Evolutionary conservation across 1,284 basidiomycete species (phyloP).

Genomic region (Sphagnurus paluster): DNA sequence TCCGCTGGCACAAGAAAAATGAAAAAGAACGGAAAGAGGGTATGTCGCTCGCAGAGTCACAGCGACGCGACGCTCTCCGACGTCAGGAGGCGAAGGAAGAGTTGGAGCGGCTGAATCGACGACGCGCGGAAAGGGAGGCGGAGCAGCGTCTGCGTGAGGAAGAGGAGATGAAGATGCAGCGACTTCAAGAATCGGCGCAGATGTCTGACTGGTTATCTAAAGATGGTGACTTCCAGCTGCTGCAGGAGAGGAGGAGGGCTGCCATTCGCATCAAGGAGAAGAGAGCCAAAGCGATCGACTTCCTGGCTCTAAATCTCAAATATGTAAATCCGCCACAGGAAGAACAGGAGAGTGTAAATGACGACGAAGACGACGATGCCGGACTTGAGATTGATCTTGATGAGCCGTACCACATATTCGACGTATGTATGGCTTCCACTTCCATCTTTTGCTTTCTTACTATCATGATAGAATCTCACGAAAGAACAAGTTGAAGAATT

Average conservation of each 20-base stretch:
- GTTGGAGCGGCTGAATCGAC: slow-evolving; percentile 86
- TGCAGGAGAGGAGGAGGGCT: slow-evolving; percentile 90
- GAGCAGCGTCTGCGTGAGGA: slow-evolving; percentile 89
- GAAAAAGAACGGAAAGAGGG: slow-evolving; percentile 95
- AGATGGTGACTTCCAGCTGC: slow-evolving; percentile 96
- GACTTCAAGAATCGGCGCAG: slow-evolving; percentile 90
- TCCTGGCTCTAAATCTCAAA: slow-evolving; percentile 89
- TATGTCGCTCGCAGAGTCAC: slow-evolving; percentile 77
- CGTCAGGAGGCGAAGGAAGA: slow-evolving; percentile 94
- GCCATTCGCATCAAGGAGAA: slow-evolving; percentile 95
- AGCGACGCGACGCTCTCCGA: slow-evolving; percentile 77
- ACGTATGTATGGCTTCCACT: slow-evolving; percentile 53
- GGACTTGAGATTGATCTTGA: slow-evolving; percentile 97
- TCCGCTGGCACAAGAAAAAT: slow-evolving; percentile 98
- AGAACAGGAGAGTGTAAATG: slow-evolving; percentile 68
- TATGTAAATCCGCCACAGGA: slow-evolving; percentile 75
- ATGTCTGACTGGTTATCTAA: slow-evolving; percentile 99
- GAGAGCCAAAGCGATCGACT: slow-evolving; percentile 94
- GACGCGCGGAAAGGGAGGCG: slow-evolving; percentile 89
- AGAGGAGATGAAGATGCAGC: slow-evolving; percentile 86
- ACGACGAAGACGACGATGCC: slow-evolving; percentile 82
- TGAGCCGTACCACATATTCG: slow-evolving; percentile 96
- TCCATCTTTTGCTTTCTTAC: slow-evolving; percentile 19
- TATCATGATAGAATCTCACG: slow-evolving; percentile 69
- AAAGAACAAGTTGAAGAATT: slow-evolving; percentile 90